Evolutionary conservation across 1,284 basidiomycete species (phyloP), one percentile per base, ranked within the genome.

Genomic region (Irpex sp.): DNA sequence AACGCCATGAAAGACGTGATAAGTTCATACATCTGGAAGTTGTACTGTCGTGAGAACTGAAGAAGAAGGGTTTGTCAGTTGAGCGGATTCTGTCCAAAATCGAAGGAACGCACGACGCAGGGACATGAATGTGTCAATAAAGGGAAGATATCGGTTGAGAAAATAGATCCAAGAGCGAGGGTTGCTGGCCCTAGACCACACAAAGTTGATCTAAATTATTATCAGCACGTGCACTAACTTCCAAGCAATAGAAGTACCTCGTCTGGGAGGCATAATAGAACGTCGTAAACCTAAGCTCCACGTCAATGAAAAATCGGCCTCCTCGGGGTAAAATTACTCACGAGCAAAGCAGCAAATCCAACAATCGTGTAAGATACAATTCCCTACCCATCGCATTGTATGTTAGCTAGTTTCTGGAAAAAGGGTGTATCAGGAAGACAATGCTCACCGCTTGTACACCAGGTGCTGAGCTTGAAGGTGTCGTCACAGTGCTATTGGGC

Each of bases 91-190:
- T 3, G 26, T 26, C 26, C 26, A 26, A 4, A 17, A 47, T 47
- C 13, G 43, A 47, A 13, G 31, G 21, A 31, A 61, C 15, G 43
- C 59, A 76, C 78, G 64, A 33, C 72, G 66, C n/a, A 79, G 64
- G 21, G 72, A 70, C 62, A 79, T 55, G 59, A 78, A 74, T 3
- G 75, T 77, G 63, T 79, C 78, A 31, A 79, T 64, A 64, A 79
- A 79, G 1, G 79, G 79, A 43, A 76, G 67, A 64, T 80, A 79
- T 55, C 79, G 75, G 65, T 80, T 80, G 17, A 77, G 60, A 39
- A 78, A 66, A 67, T 78, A 79, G 7, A 79, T 67, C 8, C 74
- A 50, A 8, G 76, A 75, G 43, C 77, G 74, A 31, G 75, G 63
- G 1, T 73, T 69, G 68, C 75, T 73, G 5, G 75, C 72, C 33